A percentile compares a stretch with the other conserved stretches of the same genome.
Conservation (phyloP, 148 eudicot species). For the Silene uniflora region DNA sequence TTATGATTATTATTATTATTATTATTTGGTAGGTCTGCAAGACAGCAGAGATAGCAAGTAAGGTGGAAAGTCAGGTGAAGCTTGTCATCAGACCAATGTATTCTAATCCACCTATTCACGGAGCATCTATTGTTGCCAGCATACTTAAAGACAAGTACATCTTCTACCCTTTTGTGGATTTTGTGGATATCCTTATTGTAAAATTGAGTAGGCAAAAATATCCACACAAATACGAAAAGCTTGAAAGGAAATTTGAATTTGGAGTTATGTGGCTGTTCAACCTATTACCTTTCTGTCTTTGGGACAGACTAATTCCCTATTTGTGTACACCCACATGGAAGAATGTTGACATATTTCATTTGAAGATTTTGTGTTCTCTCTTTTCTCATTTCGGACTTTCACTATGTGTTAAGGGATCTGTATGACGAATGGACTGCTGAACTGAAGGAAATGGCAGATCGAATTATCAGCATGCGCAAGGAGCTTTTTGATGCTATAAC, state of each 20-base stretch:
- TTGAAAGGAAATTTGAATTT: not conserved
- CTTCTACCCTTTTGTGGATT: not conserved
- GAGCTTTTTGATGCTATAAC: constrained; percentile 40
- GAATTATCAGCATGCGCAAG: constrained; percentile 50
- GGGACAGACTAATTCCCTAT: not conserved
- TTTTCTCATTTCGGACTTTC: constrained; percentile 9
- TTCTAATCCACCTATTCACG: constrained; percentile 49
- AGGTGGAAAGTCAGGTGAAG: constrained; percentile 49
- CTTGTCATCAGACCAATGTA: constrained; percentile 52
- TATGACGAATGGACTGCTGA: constrained; percentile 45
- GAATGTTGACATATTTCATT: not conserved
- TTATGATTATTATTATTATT: constrained; percentile 7
- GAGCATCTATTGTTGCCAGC: constrained; percentile 47
- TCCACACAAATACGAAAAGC: not conserved
- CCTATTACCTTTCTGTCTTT: not conserved
- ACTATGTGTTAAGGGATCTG: constrained; percentile 28
- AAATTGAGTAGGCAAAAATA: not conserved
- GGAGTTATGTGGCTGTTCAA: not conserved
- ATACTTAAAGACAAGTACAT: constrained; percentile 41
- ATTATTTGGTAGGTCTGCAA: constrained; percentile 32
- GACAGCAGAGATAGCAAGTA: constrained; percentile 40
- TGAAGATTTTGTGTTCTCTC: not conserved
- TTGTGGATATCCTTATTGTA: too few relatives aligned
- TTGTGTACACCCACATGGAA: too few relatives aligned
- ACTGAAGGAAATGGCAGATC: constrained; percentile 44